phyloP scores from a whole-genome alignment of 345 rosid genomes.

The Stellera chamaejasme region DNA sequence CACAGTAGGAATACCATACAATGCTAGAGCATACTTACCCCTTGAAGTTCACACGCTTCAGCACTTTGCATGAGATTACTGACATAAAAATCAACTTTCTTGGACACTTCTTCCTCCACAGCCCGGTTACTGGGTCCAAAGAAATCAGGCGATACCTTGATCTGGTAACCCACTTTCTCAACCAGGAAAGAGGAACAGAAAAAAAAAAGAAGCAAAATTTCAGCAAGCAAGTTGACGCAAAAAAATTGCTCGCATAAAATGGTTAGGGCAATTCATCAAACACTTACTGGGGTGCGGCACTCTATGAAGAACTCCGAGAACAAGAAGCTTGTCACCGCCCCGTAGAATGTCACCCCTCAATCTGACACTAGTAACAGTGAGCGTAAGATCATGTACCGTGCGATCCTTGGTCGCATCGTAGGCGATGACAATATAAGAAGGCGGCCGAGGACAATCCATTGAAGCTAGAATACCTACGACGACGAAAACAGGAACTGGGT shows the following conservation, averaged over 20 bases:
- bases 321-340: slow-evolving; percentile 35
- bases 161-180: slow-evolving; percentile 50
- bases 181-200: not conserved
- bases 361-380: slow-evolving; percentile 20
- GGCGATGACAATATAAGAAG: slow-evolving; percentile 33
- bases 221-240: too few species aligned
- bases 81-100: slow-evolving; percentile 29
- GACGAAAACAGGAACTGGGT: not conserved
- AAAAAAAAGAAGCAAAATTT: not conserved
- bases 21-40: slow-evolving; percentile 23
- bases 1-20: not conserved
- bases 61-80: slow-evolving; percentile 39
- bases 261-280: not conserved
- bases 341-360: slow-evolving; percentile 43
- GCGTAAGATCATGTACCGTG: slow-evolving; percentile 29
- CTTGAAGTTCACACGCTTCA: slow-evolving; percentile 33
- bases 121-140: slow-evolving; percentile 31
- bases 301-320: slow-evolving; percentile 47
- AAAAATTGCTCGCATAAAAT: not conserved
- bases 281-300: slow-evolving; percentile 49
- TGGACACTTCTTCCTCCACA: slow-evolving; percentile 40
- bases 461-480: not conserved
- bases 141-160: slow-evolving; percentile 21
- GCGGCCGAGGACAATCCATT: slow-evolving; percentile 30
- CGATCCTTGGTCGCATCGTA: slow-evolving; percentile 53